phyloP scores from a whole-genome alignment of 2,329 filamentous ascomycete genomes.

The Colletotrichum sp. region DNA sequence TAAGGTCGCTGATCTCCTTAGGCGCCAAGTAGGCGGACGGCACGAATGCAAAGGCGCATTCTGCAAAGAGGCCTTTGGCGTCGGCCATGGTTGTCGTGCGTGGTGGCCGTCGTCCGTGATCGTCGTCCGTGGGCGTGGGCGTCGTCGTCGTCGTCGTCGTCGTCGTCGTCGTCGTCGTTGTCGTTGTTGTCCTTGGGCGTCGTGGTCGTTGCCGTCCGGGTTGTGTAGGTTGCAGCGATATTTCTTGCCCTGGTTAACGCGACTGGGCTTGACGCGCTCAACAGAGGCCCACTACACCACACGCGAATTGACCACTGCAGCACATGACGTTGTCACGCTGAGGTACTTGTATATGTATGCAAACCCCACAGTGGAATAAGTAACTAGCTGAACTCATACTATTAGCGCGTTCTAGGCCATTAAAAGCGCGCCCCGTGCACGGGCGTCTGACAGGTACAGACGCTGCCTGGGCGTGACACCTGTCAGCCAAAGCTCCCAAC shows the following conservation, averaged over 20 bases:
- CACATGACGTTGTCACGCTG: not conserved
- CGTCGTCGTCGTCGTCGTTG: not conserved
- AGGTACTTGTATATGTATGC: not conserved
- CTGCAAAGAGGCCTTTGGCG: conserved; percentile 40
- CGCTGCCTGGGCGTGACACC: not conserved
- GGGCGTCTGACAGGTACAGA: not conserved
- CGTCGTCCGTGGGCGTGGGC: not conserved
- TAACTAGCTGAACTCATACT: not conserved
- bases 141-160: not conserved
- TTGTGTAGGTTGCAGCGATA: not conserved
- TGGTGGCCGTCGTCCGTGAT: not conserved
- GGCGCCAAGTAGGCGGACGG: conserved; percentile 44
- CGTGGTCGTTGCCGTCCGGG: not conserved
- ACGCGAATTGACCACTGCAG: not conserved
- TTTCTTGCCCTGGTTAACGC: not conserved
- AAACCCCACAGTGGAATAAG: not conserved
- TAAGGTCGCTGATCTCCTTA: conserved; percentile 48
- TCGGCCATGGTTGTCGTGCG: conserved; percentile 23
- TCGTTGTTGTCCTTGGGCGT: not conserved
- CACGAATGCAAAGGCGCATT: conserved; percentile 52
- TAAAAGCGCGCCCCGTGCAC: not conserved
- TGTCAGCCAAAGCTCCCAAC: not conserved
- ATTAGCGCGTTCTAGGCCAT: not conserved
- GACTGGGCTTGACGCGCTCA: not conserved
- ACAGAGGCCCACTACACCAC: not conserved